Evolutionary conservation across 768 basidiomycete species (phyloP).

Genomic region (Boletus reticuloceps): DNA sequence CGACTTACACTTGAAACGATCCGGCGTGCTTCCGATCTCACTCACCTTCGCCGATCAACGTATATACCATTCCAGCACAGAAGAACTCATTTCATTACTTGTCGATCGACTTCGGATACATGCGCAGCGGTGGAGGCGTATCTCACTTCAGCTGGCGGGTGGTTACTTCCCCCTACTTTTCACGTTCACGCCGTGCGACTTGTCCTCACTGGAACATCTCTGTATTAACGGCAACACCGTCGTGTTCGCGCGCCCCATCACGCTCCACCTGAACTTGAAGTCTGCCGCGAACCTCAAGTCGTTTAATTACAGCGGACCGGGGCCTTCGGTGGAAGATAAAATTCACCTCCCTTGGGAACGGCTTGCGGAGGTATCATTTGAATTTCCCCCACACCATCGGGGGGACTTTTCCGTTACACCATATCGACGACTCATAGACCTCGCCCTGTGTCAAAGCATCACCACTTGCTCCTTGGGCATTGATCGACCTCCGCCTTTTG

Average conservation of each 20-base stretch:
- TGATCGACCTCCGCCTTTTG: neutral
- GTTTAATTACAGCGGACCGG: conserved; percentile 12
- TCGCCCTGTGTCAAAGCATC: conserved; percentile 16
- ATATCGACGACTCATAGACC: conserved; percentile 2
- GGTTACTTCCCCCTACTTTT: conserved; percentile 14
- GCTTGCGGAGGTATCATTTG: conserved; percentile 14
- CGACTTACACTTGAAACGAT: conserved; percentile 14
- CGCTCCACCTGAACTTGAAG: conserved; percentile 1
- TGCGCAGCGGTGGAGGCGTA: conserved; percentile 16
- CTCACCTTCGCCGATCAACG: conserved; percentile 22
- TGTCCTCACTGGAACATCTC: conserved; percentile 14
- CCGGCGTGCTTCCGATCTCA: conserved; percentile 12
- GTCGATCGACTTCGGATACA: conserved; percentile 12
- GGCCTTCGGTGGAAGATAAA: neutral
- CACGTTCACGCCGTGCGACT: conserved; percentile 13
- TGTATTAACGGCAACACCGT: conserved; percentile 2
- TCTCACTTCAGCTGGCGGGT: conserved; percentile 9
- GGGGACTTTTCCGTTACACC: neutral
- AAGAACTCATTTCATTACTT: conserved; percentile 7
- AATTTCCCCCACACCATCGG: conserved; percentile 1
- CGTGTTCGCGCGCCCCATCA: no score
- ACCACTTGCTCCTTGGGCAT: conserved; percentile 19
- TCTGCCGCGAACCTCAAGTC: conserved; percentile 14
- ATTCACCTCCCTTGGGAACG: conserved; percentile 9
- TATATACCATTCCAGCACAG: neutral